Conservation (phyloP, 1,284 basidiomycete genomes). For the Marasmius oreades region DNA sequence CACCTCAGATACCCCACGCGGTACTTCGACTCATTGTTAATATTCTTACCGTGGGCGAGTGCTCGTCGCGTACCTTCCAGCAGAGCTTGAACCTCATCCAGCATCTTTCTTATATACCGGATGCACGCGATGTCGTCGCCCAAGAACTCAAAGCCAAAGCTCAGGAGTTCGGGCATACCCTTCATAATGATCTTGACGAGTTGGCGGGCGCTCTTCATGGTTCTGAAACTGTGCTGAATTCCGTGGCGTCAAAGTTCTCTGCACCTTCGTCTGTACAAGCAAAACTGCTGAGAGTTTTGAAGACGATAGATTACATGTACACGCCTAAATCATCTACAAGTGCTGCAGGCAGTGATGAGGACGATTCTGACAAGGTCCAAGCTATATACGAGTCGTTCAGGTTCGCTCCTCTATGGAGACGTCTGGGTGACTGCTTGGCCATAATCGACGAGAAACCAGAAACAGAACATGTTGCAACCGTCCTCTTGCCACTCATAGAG, state of each 20-base stretch:
- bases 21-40: slow-evolving; percentile 89
- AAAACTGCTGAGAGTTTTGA: slow-evolving; percentile 87
- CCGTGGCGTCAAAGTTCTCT: slow-evolving; percentile 84
- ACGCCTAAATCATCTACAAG: slow-evolving; percentile 56
- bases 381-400: slow-evolving; percentile 86
- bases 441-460: slow-evolving; percentile 78
- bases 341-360: slow-evolving; percentile 35
- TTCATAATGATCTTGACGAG: slow-evolving; percentile 76
- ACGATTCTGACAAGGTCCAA: slow-evolving; percentile 78
- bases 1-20: slow-evolving; percentile 79
- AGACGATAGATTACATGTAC: slow-evolving; percentile 96
- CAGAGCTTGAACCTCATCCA: slow-evolving; percentile 88
- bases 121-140: slow-evolving; percentile 83
- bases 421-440: slow-evolving; percentile 81
- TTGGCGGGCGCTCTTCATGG: slow-evolving; percentile 63
- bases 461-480: slow-evolving; percentile 85
- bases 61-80: slow-evolving; percentile 91
- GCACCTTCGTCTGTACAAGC: slow-evolving; percentile 91
- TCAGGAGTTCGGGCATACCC: slow-evolving; percentile 76
- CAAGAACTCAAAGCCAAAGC: slow-evolving; percentile 83
- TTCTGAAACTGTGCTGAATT: slow-evolving; percentile 52
- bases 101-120: slow-evolving; percentile 83
- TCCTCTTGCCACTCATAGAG: slow-evolving; percentile 89
- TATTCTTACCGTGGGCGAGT: slow-evolving; percentile 91
- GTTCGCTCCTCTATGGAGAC: slow-evolving; percentile 83